These are phyloP conservation scores for Saprolegnia diclina DNA, from an alignment of 352 stramenopile species.

Conservation along the genomic window DNA sequence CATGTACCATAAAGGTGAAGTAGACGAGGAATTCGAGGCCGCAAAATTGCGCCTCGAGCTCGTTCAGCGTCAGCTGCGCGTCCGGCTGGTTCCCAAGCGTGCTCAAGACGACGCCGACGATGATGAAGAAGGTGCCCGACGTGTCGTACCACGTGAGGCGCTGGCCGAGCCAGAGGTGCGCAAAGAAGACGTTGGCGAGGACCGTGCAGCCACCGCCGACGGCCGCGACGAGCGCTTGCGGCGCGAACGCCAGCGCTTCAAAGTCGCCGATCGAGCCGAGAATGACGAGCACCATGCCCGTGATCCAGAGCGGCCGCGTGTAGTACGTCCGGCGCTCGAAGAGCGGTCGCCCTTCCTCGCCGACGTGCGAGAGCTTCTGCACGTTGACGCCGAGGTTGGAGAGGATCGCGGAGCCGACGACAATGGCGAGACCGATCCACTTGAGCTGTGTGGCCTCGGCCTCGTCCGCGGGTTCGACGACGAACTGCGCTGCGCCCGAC, in stretches of 20 bases:
- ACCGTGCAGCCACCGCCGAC: conserved; percentile 83
- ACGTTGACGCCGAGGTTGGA: conserved; percentile 83
- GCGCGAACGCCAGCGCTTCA: conserved; percentile 79
- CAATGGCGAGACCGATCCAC: conserved; percentile 75
- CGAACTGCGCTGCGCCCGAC: background rate
- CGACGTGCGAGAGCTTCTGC: conserved; percentile 80
- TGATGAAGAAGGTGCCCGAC: conserved; percentile 66
- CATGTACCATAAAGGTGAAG: conserved; percentile 57
- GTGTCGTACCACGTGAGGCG: conserved; percentile 61
- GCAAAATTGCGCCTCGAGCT: conserved; percentile 77
- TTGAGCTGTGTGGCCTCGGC: conserved; percentile 47
- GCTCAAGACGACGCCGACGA: conserved; percentile 74
- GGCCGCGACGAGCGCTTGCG: conserved; percentile 78
- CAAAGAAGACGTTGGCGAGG: conserved; percentile 86
- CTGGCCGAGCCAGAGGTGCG: conserved; percentile 76
- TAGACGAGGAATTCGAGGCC: conserved; percentile 74
- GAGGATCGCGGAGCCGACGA: conserved; percentile 72
- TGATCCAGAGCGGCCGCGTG: conserved; percentile 77
- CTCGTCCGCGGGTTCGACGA: background rate
- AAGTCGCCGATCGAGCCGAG: conserved; percentile 82
- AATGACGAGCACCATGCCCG: conserved; percentile 69
- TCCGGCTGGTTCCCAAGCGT: conserved; percentile 78
- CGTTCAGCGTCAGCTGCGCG: conserved; percentile 64
- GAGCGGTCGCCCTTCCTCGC: conserved; percentile 61
- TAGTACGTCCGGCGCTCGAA: conserved; percentile 73